Base-by-base conservation (phyloP, 2,329 filamentous ascomycete species). In the Arthrobotrys musiformis region DNA sequence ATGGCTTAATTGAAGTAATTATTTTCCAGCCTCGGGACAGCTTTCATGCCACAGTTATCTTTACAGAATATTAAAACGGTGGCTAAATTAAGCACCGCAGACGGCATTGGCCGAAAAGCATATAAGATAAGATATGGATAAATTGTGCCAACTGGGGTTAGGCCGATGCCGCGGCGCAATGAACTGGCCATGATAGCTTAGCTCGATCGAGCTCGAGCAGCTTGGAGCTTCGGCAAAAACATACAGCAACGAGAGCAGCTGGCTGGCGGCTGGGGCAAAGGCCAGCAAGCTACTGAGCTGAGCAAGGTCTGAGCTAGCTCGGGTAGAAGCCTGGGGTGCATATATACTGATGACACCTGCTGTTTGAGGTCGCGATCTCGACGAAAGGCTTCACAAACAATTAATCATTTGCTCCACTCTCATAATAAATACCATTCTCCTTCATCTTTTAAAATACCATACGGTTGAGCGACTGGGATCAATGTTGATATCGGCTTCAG, bases 101-200 rank as follows among this genome's bases (percentile, higher is more conserved):
- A 37, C 50, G 50, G 50, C 30, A 37, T 56, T 56, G 50, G 48
- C 48, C 48, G 48, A 33, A 19, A n/a, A n/a, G n/a, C n/a, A n/a
- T n/a, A n/a, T n/a, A n/a, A 11, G 30, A 56, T 37, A 11, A 17
- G 6, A 33, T 33, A 19, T 22, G 15, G 7, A n/a, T 28, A 28
- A n/a, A 26, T 19, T 8, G 44, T 19, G 17, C 5, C 42, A 22
- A 7, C 6, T 9, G 3, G 50, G 22, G 4, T 13, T 19, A 58
- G 54, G 54, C 54, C 54, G 54, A 58, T 58, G 54, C 54, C 54
- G 54, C 54, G 54, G 54, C 54, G 54, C 19, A 40, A 40, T 26
- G 50, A 54, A 17, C 52, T 37, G 30, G 52, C 5, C 17, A 2
- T 3, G 48, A 33, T 11, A 50, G 46, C 46, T 15, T 22, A 50